Conservation (phyloP, 495 filamentous ascomycete genomes). For the Aspergillus taichungensis region DNA sequence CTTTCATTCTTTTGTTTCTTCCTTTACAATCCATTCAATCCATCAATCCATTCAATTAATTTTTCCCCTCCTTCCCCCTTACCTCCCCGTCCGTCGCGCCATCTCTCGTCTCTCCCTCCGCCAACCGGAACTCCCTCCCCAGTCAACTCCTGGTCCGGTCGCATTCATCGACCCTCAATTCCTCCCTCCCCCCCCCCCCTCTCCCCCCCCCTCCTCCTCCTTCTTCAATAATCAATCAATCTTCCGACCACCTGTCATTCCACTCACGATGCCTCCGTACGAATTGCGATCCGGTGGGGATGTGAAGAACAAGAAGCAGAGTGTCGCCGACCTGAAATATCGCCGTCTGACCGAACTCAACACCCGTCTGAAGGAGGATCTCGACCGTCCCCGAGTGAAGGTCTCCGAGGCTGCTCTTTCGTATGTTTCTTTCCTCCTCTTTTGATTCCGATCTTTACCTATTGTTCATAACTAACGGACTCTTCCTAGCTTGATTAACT, state of each 20-base stretch:
- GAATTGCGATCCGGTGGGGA: slow-evolving; percentile 50
- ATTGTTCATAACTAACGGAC: background rate
- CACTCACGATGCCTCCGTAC: slow-evolving; percentile 43
- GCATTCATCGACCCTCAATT: background rate
- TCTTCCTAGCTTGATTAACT: slow-evolving; percentile 72
- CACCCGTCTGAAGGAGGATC: slow-evolving; percentile 83
- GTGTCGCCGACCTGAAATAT: slow-evolving; percentile 96
- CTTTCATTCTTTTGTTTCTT: no score
- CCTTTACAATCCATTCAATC: no score
- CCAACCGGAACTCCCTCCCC: slow-evolving; percentile 2
- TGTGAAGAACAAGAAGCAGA: slow-evolving; percentile 97
- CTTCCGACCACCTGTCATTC: slow-evolving; percentile 1
- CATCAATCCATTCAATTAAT: no score
- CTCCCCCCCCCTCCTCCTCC: background rate
- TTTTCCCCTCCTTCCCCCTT: background rate
- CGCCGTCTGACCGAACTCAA: slow-evolving; percentile 94
- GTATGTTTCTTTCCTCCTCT: slow-evolving; percentile 43
- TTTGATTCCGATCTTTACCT: slow-evolving; percentile 1
- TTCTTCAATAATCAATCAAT: background rate
- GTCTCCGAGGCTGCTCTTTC: slow-evolving; percentile 90
- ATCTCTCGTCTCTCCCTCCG: slow-evolving; percentile 1
- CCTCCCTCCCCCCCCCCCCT: background rate
- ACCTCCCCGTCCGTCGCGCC: slow-evolving; percentile 7
- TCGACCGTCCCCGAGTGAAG: slow-evolving; percentile 88
- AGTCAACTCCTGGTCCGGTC: background rate